Evolutionary conservation across 192 early-diverging fungal genomes (phyloP), one percentile per base, ranked within the genome.

Genomic region (Rhizophagus clarus): DNA sequence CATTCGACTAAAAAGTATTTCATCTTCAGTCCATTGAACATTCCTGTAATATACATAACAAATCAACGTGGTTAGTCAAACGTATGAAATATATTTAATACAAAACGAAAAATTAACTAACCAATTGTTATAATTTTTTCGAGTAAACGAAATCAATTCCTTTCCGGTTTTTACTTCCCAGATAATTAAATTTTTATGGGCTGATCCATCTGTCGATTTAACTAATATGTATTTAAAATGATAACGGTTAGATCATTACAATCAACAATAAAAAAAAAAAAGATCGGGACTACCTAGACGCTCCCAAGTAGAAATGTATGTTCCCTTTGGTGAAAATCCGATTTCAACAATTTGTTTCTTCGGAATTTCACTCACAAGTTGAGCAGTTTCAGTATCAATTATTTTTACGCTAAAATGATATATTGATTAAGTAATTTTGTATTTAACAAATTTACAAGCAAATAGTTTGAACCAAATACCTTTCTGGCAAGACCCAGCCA

Each of bases 21-120:
- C 98, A 83, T 96, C 94, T 71, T 93, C 93, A 26, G 95, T 96
- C 96, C 96, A 99, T 84, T 97, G 93, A 83, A 97, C 88, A 77
- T 95, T 94, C 92, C 94, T 93, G 81, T 42, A 28, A 73, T 40
- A 40, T n/a, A 40, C 8, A 40, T 40, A 40, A 40, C 6, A 60
- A 17, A 47, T 61, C 28, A 28, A 22, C 24, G 28, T 4, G 8
- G 12, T 51, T 29, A 34, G 79, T 26, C 11, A 71, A 28, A 61
- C 49, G 28, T 4, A 31, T 1, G 37, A 8, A 51, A 4, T 28
- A 4, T 34, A 26, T 71, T 32, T 32, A 32, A 10, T n/a, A 24
- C 15, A 47, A n/a, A 61, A 51, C 20, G 62, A 62, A 24, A 51
- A n/a, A 47, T 77, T 15, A 51, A 20, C 61, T 68, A 88, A 92